Percentiles rank a stretch among this genome's conserved stretches.
phyloP scores from a whole-genome alignment of 2,329 filamentous ascomycete species.

The Bipolaris oryzae region DNA sequence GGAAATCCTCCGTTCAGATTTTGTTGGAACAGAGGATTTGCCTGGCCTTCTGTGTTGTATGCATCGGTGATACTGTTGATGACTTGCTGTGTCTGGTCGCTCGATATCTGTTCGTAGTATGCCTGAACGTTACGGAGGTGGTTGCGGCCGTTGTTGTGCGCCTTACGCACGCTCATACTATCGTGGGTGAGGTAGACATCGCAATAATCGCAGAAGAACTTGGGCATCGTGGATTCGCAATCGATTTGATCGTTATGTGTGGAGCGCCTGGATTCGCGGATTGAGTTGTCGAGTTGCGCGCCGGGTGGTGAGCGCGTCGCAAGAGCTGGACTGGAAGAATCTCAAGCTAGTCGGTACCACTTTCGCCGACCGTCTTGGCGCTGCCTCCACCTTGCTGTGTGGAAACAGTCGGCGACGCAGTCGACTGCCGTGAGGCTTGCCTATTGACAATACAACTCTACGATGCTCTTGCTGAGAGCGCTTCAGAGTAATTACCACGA shows the following conservation, averaged over 20 bases:
- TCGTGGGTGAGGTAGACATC: constrained; percentile 99
- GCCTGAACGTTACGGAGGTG: constrained; percentile 97
- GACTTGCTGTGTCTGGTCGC: constrained; percentile 97
- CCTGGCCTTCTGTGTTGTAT: constrained; percentile 92
- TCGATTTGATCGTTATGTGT: neutral
- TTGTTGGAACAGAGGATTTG: constrained; percentile 76
- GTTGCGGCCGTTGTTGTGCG: constrained; percentile 95
- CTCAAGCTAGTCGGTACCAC: constrained; percentile 19
- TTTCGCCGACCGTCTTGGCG: constrained; percentile 26
- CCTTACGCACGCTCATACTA: constrained; percentile 99
- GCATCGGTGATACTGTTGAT: constrained; percentile 98
- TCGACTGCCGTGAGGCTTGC: too few species aligned
- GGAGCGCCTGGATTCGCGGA: neutral
- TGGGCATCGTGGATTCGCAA: constrained; percentile 25
- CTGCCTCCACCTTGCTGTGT: too few species aligned
- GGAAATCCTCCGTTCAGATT: constrained; percentile 57
- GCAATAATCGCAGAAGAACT: constrained; percentile 80
- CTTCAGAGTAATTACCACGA: too few species aligned
- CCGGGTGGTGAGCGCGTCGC: constrained; percentile 22
- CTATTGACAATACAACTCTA: too few species aligned
- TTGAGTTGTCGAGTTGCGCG: constrained; percentile 8
- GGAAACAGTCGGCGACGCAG: too few species aligned
- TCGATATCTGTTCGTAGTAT: constrained; percentile 98
- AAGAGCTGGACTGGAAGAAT: constrained; percentile 31
- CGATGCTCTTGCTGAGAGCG: too few species aligned